Evolutionary conservation across 2,329 filamentous ascomycete genomes (phyloP).

Genomic region (Fusarium staphyleae): DNA sequence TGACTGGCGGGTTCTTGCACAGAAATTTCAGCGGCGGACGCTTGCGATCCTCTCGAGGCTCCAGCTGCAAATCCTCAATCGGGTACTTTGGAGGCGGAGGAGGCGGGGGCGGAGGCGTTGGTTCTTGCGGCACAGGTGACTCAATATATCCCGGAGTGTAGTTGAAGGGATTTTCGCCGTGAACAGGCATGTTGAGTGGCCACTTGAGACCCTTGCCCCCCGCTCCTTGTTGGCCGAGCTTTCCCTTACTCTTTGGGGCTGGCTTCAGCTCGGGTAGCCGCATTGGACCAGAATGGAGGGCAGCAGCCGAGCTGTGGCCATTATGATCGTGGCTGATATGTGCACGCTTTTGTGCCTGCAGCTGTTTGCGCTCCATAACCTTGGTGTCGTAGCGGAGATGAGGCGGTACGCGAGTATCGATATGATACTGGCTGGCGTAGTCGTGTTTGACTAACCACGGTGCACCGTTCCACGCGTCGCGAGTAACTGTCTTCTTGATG

Average conservation of each 20-base stretch:
- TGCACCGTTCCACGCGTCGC: conserved; percentile 94
- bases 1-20: conserved; percentile 67
- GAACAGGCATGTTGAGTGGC: conserved; percentile 42
- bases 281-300: conserved; percentile 53
- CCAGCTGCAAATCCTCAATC: conserved; percentile 89
- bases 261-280: conserved; percentile 78
- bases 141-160: conserved; percentile 52
- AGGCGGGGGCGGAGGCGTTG: conserved; percentile 65
- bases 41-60: conserved; percentile 68
- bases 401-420: conserved; percentile 84
- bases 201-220: conserved; percentile 55
- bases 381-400: conserved; percentile 84
- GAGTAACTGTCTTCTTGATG: conserved; percentile 90
- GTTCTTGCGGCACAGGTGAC: conserved; percentile 41
- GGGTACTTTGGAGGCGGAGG: conserved; percentile 89
- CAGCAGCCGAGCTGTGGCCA: conserved; percentile 46
- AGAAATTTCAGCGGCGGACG: conserved; percentile 82
- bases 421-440: conserved; percentile 82
- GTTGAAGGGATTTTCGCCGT: conserved; percentile 56
- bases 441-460: conserved; percentile 94
- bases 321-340: conserved; percentile 54
- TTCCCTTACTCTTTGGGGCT: conserved; percentile 72
- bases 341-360: conserved; percentile 70
- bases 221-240: conserved; percentile 48
- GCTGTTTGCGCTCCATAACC: conserved; percentile 76